Base-by-base conservation (phyloP, 441 rosid species). In the Arabidopsis lyrata region DNA sequence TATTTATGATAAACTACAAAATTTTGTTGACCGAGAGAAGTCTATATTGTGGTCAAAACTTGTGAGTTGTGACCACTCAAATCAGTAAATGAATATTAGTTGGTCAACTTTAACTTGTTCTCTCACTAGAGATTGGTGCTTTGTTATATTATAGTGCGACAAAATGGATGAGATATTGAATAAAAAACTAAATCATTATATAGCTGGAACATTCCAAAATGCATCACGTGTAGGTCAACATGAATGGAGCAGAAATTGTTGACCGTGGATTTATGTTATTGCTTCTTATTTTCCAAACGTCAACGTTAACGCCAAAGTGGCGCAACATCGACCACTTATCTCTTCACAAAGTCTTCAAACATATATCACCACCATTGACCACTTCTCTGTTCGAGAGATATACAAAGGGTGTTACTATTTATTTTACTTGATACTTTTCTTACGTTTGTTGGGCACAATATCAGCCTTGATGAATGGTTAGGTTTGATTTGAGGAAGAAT, bases 191-290 rank as follows among this genome's bases (percentile, higher is more conserved):
- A 8, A 58, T 45, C 10, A 10, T 1, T 11, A 24, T 10, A 22
- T 36, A 12, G 60, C 16, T 58, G 50, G 53, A 58, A 48, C 29
- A 74, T 58, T 67, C 72, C 63, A 66, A 67, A 53, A 66, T 60
- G 73, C 57, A 67, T 50, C 73, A 67, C 63, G n/a, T 42, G 73
- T 34, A 2, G 20, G 62, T 29, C 47, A 67, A 59, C 9, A n/a
- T 32, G 39, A 74, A 59, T 52, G 63, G 68, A 75, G 78, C 74
- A 60, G 74, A 75, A 61, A 75, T 68, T 75, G 74, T 75, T 68
- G 78, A 75, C 74, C 15, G 1, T 47, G 10, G 22, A 10, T 8
- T 8, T 31, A 31, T 22, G 56, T 32, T 4, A 59, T 52, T 60
- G 73, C 47, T 41, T 41, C 47, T 12, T 53, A 14, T 7, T 27